These are phyloP conservation scores for Ophiosphaerella korrae DNA, from an alignment of 2,329 filamentous ascomycete genomes.

Conservation along the genomic window DNA sequence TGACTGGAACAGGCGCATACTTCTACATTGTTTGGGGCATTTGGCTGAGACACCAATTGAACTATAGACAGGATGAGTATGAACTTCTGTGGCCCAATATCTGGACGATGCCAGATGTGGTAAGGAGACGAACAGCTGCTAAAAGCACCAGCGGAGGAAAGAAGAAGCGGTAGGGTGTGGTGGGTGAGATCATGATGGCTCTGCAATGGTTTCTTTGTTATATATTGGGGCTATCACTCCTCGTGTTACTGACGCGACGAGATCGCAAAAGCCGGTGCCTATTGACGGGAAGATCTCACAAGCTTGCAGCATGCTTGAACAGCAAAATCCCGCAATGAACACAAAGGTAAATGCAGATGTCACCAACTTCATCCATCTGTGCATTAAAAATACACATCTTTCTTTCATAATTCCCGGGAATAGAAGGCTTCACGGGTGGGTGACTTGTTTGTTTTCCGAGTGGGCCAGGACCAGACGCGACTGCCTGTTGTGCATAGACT, in stretches of 20 bases:
- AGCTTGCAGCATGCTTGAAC: neutral
- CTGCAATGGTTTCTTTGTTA: neutral
- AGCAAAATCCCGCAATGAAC: no score
- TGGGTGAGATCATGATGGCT: neutral
- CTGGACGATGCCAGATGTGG: slow-evolving; percentile 60
- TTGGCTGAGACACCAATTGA: slow-evolving; percentile 78
- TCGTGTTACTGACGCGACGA: no score
- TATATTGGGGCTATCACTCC: neutral
- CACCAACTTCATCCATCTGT: no score
- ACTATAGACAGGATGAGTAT: slow-evolving; percentile 73
- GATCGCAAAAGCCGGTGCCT: slow-evolving; percentile 9
- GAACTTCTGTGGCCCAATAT: slow-evolving; percentile 70
- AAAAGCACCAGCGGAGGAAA: slow-evolving; percentile 33
- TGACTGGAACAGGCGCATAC: slow-evolving; percentile 83
- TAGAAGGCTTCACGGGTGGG: no score
- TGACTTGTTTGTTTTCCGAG: neutral
- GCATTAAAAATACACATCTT: neutral
- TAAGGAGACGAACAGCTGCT: slow-evolving; percentile 30
- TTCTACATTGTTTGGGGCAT: slow-evolving; percentile 84
- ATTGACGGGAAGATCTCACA: neutral
- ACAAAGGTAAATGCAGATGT: no score
- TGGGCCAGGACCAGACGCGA: neutral
- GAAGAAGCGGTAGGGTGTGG: slow-evolving; percentile 33
- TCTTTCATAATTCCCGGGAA: no score
- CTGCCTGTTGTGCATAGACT: neutral